Percentiles rank a stretch among this genome's conserved stretches.
phyloP scores from a whole-genome alignment of 768 basidiomycete genomes.

The Tricholoma flavovirens region DNA sequence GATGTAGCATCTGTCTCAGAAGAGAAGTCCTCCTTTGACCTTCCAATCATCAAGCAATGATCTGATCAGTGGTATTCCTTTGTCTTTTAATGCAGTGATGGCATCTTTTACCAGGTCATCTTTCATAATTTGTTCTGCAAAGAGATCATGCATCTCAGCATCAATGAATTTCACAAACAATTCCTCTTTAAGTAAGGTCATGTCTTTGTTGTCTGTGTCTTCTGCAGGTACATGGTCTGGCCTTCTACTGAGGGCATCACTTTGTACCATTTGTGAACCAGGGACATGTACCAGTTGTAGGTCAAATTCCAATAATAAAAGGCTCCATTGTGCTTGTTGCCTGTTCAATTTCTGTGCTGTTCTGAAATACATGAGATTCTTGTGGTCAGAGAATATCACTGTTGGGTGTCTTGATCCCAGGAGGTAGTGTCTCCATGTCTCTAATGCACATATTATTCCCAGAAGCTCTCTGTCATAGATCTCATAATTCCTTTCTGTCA shows the following conservation, averaged over 20 bases:
- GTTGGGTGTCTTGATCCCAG: conserved; percentile 8
- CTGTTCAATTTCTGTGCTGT: conserved; percentile 8
- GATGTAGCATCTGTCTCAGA: too few species aligned
- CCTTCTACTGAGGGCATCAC: conserved; percentile 1
- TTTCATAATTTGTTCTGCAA: too few species aligned
- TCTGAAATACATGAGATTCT: conserved; percentile 22
- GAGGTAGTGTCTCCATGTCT: conserved; percentile 25
- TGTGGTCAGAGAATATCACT: conserved; percentile 16
- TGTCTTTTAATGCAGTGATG: too few species aligned
- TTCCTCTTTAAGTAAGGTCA: not conserved
- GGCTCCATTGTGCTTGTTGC: conserved; percentile 10
- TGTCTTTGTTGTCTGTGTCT: not conserved
- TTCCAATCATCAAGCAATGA: too few species aligned
- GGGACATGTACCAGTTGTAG: conserved; percentile 2
- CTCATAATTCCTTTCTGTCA: conserved; percentile 32
- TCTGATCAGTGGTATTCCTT: too few species aligned
- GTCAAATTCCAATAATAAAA: conserved; percentile 4
- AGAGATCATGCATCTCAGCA: too few species aligned
- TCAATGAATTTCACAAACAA: too few species aligned
- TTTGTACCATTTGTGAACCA: conserved; percentile 3
- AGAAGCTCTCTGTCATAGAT: conserved; percentile 40
- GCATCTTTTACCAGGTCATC: too few species aligned
- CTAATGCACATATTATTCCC: conserved; percentile 32
- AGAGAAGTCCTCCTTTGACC: too few species aligned
- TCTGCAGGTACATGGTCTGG: not conserved